Evolutionary conservation across 2,329 filamentous ascomycete species (phyloP), one percentile per base, ranked within the genome.

Genomic region (Alternaria panax): DNA sequence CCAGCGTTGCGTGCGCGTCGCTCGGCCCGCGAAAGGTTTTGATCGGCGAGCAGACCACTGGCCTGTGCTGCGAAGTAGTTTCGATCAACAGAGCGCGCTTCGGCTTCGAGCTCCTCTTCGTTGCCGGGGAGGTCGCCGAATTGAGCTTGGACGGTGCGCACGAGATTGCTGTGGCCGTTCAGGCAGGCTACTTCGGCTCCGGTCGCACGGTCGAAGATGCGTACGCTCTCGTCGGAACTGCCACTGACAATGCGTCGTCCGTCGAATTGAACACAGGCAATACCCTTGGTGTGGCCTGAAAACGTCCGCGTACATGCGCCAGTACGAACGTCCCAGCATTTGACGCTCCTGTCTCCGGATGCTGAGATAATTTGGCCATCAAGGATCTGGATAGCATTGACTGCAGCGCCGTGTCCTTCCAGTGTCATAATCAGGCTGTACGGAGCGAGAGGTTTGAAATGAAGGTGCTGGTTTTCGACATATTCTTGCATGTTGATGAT

Each of bases 251-350:
- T 96, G 20, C 95, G 88, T 51, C 92, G 88, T 25, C 92, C 93
- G 75, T 99, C 95, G 73, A 95, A 98, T 78, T 99, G 94, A 16
- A 99, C 93, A 76, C 95, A 99, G 3, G 95, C 95, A 69, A 99
- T 98, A 30, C 95, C 95, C 76, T 99, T 99, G 64, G 87, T 88
- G 72, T 99, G 95, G 2, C 94, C 95, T 38, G 91, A 84, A 32
- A 96, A 88, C 0, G 92, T 96, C 69, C 91, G 88, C 43, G 86
- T 84, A 75, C 92, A 94, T 42, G 85, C 82, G 57, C 92, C 91
- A 7, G 88, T 91, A 18, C 90, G 90, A 82, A 96, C 92, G 76
- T 96, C 90, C 95, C 95, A 99, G 20, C 97, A 86, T 77, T 97
- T 97, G 79, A 99, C 93, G 63, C 91, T 88, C 36, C 95, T 89